A percentile compares a stretch with the other conserved stretches of the same genome.
phyloP scores from a whole-genome alignment of 2,329 filamentous ascomycete species.

The Fusarium gaditjirri region DNA sequence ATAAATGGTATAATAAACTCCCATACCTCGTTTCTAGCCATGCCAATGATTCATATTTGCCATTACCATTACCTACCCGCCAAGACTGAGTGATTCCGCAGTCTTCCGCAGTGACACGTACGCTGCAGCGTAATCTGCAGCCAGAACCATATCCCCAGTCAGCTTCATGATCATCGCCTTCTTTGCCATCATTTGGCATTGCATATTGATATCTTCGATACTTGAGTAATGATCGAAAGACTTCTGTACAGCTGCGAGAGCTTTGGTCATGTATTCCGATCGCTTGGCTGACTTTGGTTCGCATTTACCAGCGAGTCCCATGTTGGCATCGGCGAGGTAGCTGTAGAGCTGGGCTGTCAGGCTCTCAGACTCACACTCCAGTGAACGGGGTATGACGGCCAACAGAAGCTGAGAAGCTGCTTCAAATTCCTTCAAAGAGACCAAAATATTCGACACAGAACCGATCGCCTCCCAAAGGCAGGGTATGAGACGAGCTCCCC shows the following conservation, averaged over 20 bases:
- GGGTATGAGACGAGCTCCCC: constrained; percentile 74
- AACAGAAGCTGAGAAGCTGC: constrained; percentile 73
- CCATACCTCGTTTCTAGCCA: background rate
- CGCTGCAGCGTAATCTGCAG: constrained; percentile 73
- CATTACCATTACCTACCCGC: constrained; percentile 17
- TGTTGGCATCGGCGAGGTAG: constrained; percentile 78
- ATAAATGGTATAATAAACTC: constrained; percentile 23
- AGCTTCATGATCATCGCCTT: constrained; percentile 81
- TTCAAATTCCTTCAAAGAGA: constrained; percentile 75
- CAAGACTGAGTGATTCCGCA: constrained; percentile 47
- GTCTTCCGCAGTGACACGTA: constrained; percentile 68
- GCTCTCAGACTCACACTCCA: constrained; percentile 74
- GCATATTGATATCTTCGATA: constrained; percentile 72
- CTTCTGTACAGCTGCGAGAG: constrained; percentile 69
- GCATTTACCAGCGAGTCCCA: constrained; percentile 76
- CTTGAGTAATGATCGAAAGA: constrained; percentile 72
- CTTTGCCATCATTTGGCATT: constrained; percentile 84
- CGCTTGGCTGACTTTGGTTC: constrained; percentile 56
- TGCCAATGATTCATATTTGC: background rate
- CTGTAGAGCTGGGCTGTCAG: constrained; percentile 75
- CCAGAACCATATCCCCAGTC: constrained; percentile 70
- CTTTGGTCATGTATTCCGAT: constrained; percentile 67
- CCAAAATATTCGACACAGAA: constrained; percentile 74
- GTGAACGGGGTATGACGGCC: constrained; percentile 77
- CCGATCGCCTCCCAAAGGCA: constrained; percentile 79